Conservation (phyloP, 805 yeast species). For the Clavispora vitiphila region DNA sequence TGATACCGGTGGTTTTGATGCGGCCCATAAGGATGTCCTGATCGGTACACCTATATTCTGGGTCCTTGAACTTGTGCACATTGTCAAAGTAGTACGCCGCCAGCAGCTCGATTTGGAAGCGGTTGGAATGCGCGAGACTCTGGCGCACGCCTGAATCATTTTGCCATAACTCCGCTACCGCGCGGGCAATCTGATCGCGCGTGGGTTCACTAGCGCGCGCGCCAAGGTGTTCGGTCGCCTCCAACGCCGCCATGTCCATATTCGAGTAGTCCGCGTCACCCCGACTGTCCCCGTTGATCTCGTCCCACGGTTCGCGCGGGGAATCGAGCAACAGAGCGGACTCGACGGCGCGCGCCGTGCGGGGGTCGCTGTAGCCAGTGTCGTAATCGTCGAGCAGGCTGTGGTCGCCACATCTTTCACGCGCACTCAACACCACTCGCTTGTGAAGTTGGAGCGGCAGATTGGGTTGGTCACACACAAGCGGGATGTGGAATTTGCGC, state of each 20-base stretch:
- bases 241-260: neutral
- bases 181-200: constrained; percentile 60
- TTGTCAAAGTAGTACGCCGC: constrained; percentile 78
- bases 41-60: constrained; percentile 65
- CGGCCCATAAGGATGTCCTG: constrained; percentile 85
- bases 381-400: constrained; percentile 12
- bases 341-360: neutral
- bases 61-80: constrained; percentile 58
- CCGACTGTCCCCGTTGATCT: too few species aligned
- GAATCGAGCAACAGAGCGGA: neutral
- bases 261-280: neutral
- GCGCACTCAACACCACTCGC: constrained; percentile 48
- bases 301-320: neutral
- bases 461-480: constrained; percentile 58
- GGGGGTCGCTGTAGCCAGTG: constrained; percentile 8
- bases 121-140: constrained; percentile 58
- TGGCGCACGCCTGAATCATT: constrained; percentile 61
- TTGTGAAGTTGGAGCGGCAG: constrained; percentile 44
- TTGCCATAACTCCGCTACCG: constrained; percentile 67
- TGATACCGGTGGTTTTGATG: constrained; percentile 92
- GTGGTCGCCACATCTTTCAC: constrained; percentile 14
- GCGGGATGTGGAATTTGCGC: constrained; percentile 52
- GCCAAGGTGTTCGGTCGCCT: neutral
- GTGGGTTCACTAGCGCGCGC: constrained; percentile 25
- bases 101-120: constrained; percentile 80